Percentiles rank a stretch among this genome's conserved stretches.
Conservation (phyloP, 805 yeast genomes). For the Starmera dryadoides region DNA sequence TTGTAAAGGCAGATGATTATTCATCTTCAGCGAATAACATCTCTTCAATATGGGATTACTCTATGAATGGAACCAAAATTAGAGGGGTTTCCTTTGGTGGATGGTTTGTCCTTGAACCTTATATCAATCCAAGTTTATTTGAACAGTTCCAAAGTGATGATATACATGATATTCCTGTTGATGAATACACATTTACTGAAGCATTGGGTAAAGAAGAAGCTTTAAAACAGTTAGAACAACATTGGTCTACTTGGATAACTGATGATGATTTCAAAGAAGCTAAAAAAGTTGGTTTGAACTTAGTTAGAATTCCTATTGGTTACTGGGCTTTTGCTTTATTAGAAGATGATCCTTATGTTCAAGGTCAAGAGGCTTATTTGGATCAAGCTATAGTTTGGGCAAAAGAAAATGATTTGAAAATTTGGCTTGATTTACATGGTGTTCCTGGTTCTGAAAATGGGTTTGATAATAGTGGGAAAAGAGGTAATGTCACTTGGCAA, state of each 20-base stretch:
- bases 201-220: constrained; percentile 43
- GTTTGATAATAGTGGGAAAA: constrained; percentile 71
- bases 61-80: constrained; percentile 7
- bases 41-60: constrained; percentile 14
- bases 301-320: constrained; percentile 74
- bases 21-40: not conserved
- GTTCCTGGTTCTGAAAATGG: constrained; percentile 85
- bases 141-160: constrained; percentile 24
- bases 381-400: constrained; percentile 68
- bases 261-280: constrained; percentile 52
- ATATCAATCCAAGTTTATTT: constrained; percentile 59
- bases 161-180: constrained; percentile 38
- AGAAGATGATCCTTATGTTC: constrained; percentile 53
- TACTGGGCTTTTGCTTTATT: constrained; percentile 58
- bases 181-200: constrained; percentile 51
- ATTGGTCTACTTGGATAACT: constrained; percentile 53
- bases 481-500: constrained; percentile 40
- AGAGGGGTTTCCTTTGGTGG: constrained; percentile 58
- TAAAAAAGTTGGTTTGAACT: constrained; percentile 47
- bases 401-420: constrained; percentile 47
- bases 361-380: constrained; percentile 58
- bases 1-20: not conserved
- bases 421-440: constrained; percentile 75
- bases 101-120: constrained; percentile 68
- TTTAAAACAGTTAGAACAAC: constrained; percentile 31